Evolutionary conservation across 306 rosid species (phyloP), one percentile per base, ranked within the genome.

Genomic region (Gleditsia sinensis): DNA sequence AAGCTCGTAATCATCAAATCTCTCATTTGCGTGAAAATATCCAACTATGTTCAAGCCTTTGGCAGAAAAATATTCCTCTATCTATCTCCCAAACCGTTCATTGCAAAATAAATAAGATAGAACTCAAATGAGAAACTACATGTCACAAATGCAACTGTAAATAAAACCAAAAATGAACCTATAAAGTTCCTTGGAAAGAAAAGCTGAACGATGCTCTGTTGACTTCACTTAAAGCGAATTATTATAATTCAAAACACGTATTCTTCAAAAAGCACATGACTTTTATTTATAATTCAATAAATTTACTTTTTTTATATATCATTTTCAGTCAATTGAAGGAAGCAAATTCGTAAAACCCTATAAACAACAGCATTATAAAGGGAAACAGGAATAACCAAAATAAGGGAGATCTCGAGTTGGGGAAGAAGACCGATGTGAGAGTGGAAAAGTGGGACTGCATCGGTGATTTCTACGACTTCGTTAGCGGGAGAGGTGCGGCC

Each of bases 391-490:
- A 17, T 21, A 62, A 94, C 98, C 82, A 94, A 88, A 30, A 94
- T 82, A 54, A 94, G 98, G n/a, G 98, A 88, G 81, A 92, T 94
- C 89, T 94, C 98, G 43, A 94, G 86, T 80, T 88, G 97, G 7
- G 98, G 98, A 61, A 94, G 98, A 51, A 94, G 98, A 30, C 96
- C 86, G 78, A 92, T 64, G 81, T 85, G 89, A 60, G 98, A 87
- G 80, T 94, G 98, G 78, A 94, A 92, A 13, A 94, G 95, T 81
- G 98, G 98, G 72, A 94, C 95, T 12, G 98, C 86, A 67, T 94
- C 98, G 66, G 85, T 27, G 80, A 94, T 88, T 80, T 88, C 88
- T 7, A 94, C 85, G 83, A 86, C 76, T 69, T 88, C 89, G 80
- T 86, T 88, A 3, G 68, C 54, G n/a, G 90, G 53, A 19, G 96